Evolutionary conservation across 495 filamentous ascomycete genomes (phyloP).

Genomic region (Neurospora sp.): DNA sequence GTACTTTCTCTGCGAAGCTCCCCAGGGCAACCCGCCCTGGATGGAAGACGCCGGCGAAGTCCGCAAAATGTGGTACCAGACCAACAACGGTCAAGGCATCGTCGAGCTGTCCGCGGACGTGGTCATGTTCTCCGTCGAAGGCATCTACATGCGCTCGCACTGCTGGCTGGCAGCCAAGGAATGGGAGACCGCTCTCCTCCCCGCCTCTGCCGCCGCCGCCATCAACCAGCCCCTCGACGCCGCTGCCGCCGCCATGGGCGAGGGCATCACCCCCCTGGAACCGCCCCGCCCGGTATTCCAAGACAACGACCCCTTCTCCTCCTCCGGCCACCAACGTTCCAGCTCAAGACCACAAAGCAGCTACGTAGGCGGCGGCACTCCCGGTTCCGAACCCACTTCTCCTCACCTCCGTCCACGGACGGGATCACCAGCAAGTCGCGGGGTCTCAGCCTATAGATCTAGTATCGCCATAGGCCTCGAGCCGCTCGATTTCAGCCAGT

Average conservation of each 20-base stretch:
- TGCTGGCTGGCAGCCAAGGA: constrained; percentile 80
- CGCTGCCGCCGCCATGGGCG: background rate
- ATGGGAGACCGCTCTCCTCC: constrained; percentile 39
- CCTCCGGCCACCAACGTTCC: background rate
- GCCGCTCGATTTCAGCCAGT: constrained; percentile 17
- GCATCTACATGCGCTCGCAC: constrained; percentile 80
- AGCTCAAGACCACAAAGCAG: background rate
- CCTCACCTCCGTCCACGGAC: constrained; percentile 24
- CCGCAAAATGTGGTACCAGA: constrained; percentile 70
- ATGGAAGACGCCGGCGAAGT: constrained; percentile 56
- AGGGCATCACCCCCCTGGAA: constrained; percentile 21
- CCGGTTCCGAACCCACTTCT: constrained; percentile 15
- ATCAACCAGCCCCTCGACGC: background rate
- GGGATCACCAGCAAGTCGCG: constrained; percentile 19
- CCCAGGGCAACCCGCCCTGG: constrained; percentile 78
- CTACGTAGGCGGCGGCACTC: background rate
- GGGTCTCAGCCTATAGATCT: constrained; percentile 25
- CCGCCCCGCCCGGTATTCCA: constrained; percentile 26
- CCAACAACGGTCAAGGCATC: constrained; percentile 52
- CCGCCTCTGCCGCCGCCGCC: background rate
- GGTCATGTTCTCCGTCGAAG: constrained; percentile 81
- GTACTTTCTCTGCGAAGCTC: constrained; percentile 92
- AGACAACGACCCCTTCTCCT: background rate
- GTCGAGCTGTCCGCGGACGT: constrained; percentile 73
- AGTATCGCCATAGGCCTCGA: constrained; percentile 40